Conservation (phyloP, 2,329 filamentous ascomycete species). For the Corniculantispora saksenae region DNA sequence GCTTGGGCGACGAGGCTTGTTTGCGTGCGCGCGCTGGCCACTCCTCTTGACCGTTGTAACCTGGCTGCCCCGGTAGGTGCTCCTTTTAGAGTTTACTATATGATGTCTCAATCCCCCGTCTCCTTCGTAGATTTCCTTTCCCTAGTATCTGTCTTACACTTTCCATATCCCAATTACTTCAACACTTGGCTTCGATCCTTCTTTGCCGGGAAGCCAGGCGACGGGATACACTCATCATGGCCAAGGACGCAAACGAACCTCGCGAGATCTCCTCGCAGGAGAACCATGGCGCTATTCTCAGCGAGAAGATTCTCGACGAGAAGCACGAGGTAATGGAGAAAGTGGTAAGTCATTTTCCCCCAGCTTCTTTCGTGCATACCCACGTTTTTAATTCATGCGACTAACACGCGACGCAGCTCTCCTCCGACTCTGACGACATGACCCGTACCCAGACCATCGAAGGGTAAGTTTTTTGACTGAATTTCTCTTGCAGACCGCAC, state of each 20-base stretch:
- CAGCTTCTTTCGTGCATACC: too few species aligned
- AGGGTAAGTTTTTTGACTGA: neutral
- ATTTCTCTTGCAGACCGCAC: neutral
- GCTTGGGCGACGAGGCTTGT: neutral
- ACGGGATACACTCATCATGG: conserved; percentile 10
- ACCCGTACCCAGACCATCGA: conserved; percentile 9
- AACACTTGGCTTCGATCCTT: neutral
- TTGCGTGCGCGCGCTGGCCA: neutral
- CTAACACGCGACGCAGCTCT: neutral
- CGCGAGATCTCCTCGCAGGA: conserved; percentile 5
- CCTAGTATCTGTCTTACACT: neutral
- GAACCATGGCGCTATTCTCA: conserved; percentile 9
- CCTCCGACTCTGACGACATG: conserved; percentile 5
- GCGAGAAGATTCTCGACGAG: conserved; percentile 3
- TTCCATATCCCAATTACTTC: neutral
- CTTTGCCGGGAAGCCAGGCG: neutral
- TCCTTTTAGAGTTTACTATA: conserved; percentile 12
- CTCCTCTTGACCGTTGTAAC: neutral
- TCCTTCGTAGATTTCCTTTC: too few species aligned
- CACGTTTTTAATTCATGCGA: neutral
- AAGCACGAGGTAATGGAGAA: conserved; percentile 2
- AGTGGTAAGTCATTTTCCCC: conserved; percentile 1
- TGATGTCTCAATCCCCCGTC: conserved; percentile 2
- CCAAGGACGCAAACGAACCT: neutral
- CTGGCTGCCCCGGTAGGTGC: neutral